Evolutionary conservation across 23 red algal genomes (phyloP).

Genomic region (Gracilaria vermiculophylla): DNA sequence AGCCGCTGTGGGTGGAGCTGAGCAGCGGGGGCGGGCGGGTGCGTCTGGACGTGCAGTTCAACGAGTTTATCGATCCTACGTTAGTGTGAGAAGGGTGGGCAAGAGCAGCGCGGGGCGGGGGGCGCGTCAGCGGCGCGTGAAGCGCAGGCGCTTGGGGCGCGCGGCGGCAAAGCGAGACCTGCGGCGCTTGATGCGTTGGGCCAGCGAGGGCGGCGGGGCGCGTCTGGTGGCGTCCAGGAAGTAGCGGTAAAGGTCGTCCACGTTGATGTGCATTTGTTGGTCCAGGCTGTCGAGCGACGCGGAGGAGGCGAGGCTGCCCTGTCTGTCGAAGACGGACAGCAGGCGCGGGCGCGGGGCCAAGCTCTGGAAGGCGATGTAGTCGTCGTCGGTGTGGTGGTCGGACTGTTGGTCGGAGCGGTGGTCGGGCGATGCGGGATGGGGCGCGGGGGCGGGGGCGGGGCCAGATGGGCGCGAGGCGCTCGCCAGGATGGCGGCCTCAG

Average conservation of each 20-base stretch:
- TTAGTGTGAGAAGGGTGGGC: background rate
- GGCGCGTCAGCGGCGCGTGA: background rate
- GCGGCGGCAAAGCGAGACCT: background rate
- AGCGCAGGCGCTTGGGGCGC: background rate
- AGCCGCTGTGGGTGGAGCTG: conserved; percentile 40
- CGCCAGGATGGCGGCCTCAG: background rate
- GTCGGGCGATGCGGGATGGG: too few relatives aligned
- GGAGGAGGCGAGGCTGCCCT: background rate
- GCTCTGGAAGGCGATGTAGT: background rate
- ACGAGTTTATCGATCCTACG: conserved; percentile 60
- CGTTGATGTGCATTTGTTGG: background rate
- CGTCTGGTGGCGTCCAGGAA: background rate
- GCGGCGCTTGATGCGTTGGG: background rate
- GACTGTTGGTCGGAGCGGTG: too few relatives aligned
- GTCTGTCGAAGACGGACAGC: background rate
- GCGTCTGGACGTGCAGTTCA: conserved; percentile 36
- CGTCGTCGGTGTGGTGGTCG: background rate
- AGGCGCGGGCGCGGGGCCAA: background rate
- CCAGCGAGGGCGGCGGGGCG: background rate
- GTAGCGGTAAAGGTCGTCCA: background rate
- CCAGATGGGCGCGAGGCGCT: background rate
- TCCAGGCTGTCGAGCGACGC: background rate
- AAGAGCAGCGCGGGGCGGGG: too few relatives aligned
- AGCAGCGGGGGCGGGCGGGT: conserved; percentile 49
- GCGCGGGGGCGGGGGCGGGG: too few relatives aligned